A percentile compares a stretch with the other conserved stretches of the same genome.
Conservation (phyloP, 1,139 yeast species). For the Taphrina flavorubra region DNA sequence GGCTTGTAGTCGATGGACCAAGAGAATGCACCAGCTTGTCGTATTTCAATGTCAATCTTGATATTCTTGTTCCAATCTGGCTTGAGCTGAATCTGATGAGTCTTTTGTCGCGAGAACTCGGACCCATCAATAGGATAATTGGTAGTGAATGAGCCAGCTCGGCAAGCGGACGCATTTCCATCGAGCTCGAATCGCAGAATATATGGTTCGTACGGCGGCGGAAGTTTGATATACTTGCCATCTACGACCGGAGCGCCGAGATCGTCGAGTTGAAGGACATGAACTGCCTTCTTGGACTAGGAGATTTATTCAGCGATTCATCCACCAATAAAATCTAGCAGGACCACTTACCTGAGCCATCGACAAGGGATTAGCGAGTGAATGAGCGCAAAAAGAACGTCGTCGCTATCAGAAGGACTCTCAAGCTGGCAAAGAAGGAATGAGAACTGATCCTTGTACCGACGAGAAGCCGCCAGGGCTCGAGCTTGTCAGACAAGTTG, state of each 20-base stretch:
- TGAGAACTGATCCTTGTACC: too few species aligned
- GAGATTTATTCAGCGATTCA: not conserved
- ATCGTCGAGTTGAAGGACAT: conserved; percentile 30
- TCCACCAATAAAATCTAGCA: not conserved
- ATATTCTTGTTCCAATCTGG: conserved; percentile 58
- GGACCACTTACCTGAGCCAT: conserved; percentile 1
- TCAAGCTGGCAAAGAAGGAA: too few species aligned
- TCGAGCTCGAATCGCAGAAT: conserved; percentile 67
- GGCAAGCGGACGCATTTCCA: conserved; percentile 74
- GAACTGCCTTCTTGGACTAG: conserved; percentile 7
- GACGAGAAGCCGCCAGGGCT: too few species aligned
- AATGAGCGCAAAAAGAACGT: too few species aligned
- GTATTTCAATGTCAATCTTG: conserved; percentile 65
- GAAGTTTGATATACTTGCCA: conserved; percentile 51
- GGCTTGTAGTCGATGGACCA: conserved; percentile 53
- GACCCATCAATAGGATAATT: conserved; percentile 66
- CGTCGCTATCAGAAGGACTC: too few species aligned
- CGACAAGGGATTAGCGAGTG: conserved; percentile 2
- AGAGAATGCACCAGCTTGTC: conserved; percentile 78
- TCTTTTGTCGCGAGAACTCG: conserved; percentile 63
- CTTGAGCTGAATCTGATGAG: conserved; percentile 60
- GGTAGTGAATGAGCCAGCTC: conserved; percentile 73
- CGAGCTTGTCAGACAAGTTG: not conserved
- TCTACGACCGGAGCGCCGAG: conserved; percentile 31
- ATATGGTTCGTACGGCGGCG: conserved; percentile 60